phyloP scores from a whole-genome alignment of 345 rosid species.

The Xanthoceras sorbifolium region DNA sequence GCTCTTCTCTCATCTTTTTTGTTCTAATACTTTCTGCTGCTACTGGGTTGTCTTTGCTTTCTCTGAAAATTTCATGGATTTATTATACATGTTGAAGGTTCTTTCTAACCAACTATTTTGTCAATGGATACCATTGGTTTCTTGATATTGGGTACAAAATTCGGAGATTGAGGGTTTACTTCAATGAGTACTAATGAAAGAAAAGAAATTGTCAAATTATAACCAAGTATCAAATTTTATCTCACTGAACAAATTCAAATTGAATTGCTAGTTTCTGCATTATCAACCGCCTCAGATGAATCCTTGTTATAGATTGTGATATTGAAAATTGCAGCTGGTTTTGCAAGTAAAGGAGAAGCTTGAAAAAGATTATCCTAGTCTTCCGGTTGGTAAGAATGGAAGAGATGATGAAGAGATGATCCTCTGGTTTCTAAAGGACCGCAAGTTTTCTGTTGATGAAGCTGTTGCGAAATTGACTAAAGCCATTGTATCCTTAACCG shows the following conservation, averaged over 20 bases:
- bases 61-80: too few species aligned
- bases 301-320: neutral
- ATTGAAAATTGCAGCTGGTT: constrained; percentile 56
- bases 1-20: neutral
- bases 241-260: neutral
- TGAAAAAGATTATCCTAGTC: constrained; percentile 55
- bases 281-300: neutral
- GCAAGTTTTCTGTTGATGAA: constrained; percentile 67
- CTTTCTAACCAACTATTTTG: too few species aligned
- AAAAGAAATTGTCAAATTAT: neutral
- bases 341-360: constrained; percentile 75
- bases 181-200: constrained; percentile 1
- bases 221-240: neutral
- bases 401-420: constrained; percentile 96
- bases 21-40: neutral
- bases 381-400: constrained; percentile 78
- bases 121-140: too few species aligned
- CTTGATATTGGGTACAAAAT: neutral
- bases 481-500: constrained; percentile 74
- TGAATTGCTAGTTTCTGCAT: neutral
- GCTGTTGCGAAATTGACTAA: constrained; percentile 62
- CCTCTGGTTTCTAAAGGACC: constrained; percentile 80
- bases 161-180: neutral
- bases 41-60: constrained; percentile 9
- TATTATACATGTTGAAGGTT: neutral